Evolutionary conservation across 495 filamentous ascomycete genomes (phyloP), one percentile per base, ranked within the genome.

Genomic region (Penicillium roqueforti): DNA sequence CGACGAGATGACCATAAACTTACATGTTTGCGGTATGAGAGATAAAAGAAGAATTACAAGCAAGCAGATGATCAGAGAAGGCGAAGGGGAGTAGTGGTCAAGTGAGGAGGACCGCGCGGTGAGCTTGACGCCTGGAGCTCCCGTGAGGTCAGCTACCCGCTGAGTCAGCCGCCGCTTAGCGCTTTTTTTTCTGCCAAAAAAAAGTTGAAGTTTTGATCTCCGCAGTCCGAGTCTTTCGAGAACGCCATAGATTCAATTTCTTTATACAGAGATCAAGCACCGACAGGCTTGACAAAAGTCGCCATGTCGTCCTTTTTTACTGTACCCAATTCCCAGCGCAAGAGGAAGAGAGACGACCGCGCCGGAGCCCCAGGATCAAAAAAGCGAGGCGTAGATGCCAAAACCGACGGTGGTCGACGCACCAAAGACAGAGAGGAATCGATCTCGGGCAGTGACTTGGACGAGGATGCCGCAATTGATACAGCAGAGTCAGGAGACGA

Each of bases 281-380:
- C 9, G 45, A 37, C 34, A 45, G 58, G 16, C 7, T 47, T 16
- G 18, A 20, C 19, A 56, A 51, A 23, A 61, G 36, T 56, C 42
- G 50, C 39, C 28, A 91, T 92, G 87, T 89, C 88, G 47, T 92
- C 88, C 16, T 95, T 95, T 72, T 95, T 95, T 66, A 90, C 90
- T 38, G 65, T 85, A 22, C 86, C 90, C 38, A 80, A 81, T 20
- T 84, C 85, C 26, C 83, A 88, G 61, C 88, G 86, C 73, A 93
- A 95, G 79, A 76, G 90, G 62, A 93, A 95, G 76, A 77, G 77
- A 63, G 72, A 79, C 51, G 68, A 80, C 53, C 70, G 76, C 62
- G 72, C 68, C 62, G 67, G 67, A 59, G 63, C 74, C 45, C 72
- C 77, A 55, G 66, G 76, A 54, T 77, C 80, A 45, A 83, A 80